phyloP scores from a whole-genome alignment of 129 eudicot species.

The Apium graveolens region DNA sequence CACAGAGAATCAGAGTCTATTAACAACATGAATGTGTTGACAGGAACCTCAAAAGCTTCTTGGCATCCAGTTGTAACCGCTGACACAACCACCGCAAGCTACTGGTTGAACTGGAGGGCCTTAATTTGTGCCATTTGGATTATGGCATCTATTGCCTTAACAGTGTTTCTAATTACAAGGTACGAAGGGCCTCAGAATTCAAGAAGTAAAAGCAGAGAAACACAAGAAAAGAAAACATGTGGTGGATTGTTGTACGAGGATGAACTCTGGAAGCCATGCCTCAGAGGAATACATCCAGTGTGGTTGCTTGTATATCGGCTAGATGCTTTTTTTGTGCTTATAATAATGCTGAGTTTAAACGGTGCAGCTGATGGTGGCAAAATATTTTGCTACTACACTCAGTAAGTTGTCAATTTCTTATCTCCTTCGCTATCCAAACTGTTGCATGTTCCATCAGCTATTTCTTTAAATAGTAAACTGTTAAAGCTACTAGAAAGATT shows the following conservation, averaged over 20 bases:
- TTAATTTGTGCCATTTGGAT: constrained; percentile 55
- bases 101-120: constrained; percentile 93
- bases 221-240: constrained; percentile 24
- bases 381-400: constrained; percentile 81
- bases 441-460: neutral
- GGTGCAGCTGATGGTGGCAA: constrained; percentile 66
- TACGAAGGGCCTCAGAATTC: constrained; percentile 41
- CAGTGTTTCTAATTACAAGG: constrained; percentile 58
- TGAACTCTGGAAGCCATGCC: constrained; percentile 91
- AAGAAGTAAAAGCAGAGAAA: constrained; percentile 27
- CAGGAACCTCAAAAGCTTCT: constrained; percentile 64
- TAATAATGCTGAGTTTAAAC: constrained; percentile 59
- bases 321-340: constrained; percentile 61
- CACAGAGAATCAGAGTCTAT: neutral
- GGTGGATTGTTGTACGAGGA: constrained; percentile 71
- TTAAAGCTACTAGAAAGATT: neutral
- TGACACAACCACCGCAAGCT: constrained; percentile 56
- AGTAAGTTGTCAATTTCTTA: constrained; percentile 52
- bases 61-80: constrained; percentile 82
- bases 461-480: neutral
- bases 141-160: constrained; percentile 43
- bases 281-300: constrained; percentile 75
- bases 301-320: constrained; percentile 74
- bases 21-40: constrained; percentile 48
- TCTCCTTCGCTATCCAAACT: neutral